Base-by-base conservation (phyloP, 306 rosid species). In the Cercis canadensis region DNA sequence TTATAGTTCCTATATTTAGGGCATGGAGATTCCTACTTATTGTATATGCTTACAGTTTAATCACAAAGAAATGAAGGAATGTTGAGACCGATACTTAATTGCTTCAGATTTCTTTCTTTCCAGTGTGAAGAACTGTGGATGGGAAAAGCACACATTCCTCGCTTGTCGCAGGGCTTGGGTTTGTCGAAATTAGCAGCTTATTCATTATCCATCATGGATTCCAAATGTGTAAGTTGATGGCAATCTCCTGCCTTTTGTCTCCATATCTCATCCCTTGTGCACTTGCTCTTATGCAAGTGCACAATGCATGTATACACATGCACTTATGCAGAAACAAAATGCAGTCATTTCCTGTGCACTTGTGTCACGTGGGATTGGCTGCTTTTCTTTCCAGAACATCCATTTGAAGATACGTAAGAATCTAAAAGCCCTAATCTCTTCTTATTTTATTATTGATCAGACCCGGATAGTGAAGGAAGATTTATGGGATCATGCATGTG, bases 121-220 rank as follows among this genome's bases (percentile, higher is more conserved):
- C 53, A 81, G 84, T 85, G 80, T 43, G 59, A 72, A 56, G 80
- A 81, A 55, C 59, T 85, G 75, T 81, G 82, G 84, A 80, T 81
- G 31, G 78, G 81, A 51, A 85, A 81, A 72, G 89, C 84, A 54
- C 89, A 85, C 72, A 75, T 85, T 64, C 86, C 86, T 47, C 67
- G 82, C 17, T 13, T 65, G 36, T 74, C 75, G 1, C 80, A 59
- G 7, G 51, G 11, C 54, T 57, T 10, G 47, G 75, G 84, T 4
- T 41, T 78, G 33, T 41, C 84, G 5, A 81, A 73, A 79, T 36
- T 81, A 78, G 89, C 80, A 1, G 74, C 86, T 19, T 85, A 78
- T 69, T 78, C 89, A 32, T 57, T 81, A 40, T 69, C 80, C 6
- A 13, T 75, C 58, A 37, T 78, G 82, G 89, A 81, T 69, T 76